phyloP scores from a whole-genome alignment of 108 stramenopile genomes.

The Fistulifera pelliculosa region DNA sequence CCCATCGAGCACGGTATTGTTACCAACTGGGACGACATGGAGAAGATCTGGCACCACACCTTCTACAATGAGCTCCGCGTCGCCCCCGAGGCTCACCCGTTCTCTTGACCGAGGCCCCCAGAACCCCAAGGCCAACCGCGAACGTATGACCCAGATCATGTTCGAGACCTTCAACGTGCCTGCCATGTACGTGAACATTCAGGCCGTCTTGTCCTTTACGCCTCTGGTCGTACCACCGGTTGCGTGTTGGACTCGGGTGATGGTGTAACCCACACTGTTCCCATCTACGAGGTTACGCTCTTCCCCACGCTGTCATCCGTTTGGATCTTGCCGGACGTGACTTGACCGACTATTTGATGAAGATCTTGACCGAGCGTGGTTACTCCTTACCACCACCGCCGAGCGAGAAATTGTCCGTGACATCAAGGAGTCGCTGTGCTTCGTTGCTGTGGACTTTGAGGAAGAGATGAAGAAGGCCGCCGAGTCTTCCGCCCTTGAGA shows the following conservation, averaged over 20 bases:
- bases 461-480: constrained; percentile 92
- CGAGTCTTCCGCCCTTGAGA: constrained; percentile 86
- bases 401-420: constrained; percentile 93
- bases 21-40: constrained; percentile 98
- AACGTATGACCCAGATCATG: constrained; percentile 99
- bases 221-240: constrained; percentile 93
- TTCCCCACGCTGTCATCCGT: constrained; percentile 93
- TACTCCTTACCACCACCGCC: constrained; percentile 91
- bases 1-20: constrained; percentile 99
- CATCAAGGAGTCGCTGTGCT: constrained; percentile 88
- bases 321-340: constrained; percentile 91
- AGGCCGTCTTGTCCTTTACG: constrained; percentile 96
- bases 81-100: constrained; percentile 98
- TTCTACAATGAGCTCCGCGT: constrained; percentile 97
- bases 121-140: constrained; percentile 99
- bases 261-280: constrained; percentile 93
- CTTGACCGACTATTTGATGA: constrained; percentile 92
- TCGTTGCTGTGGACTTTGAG: constrained; percentile 89
- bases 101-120: constrained; percentile 97
- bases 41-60: constrained; percentile 98
- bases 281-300: constrained; percentile 94
- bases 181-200: constrained; percentile 99
- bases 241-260: constrained; percentile 92
- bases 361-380: constrained; percentile 89
- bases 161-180: constrained; percentile 99